Evolutionary conservation across 257 asterid species (phyloP).

Genomic region (Ehretia macrophylla): DNA sequence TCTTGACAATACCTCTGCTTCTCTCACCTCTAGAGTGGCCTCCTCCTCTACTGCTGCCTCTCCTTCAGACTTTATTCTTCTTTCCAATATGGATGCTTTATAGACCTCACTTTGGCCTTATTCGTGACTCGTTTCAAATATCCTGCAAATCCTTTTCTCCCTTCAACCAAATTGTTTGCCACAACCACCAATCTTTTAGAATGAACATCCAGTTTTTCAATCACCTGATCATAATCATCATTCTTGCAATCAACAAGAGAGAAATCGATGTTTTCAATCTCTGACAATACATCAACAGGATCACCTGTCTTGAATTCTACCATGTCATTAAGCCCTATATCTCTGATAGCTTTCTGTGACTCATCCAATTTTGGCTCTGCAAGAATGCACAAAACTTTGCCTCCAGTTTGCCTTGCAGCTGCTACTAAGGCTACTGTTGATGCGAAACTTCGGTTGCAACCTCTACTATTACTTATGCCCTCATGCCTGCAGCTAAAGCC

Average conservation of each 20-base stretch:
- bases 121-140: slow-evolving; percentile 38
- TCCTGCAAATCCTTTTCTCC: slow-evolving; percentile 36
- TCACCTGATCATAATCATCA: no score
- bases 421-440: slow-evolving; percentile 58
- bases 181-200: slow-evolving; percentile 51
- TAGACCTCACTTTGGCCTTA: slow-evolving; percentile 28
- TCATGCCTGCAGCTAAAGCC: slow-evolving; percentile 53
- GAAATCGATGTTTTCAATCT: no score
- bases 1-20: slow-evolving; percentile 19
- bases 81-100: no score
- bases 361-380: no score
- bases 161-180: slow-evolving; percentile 49
- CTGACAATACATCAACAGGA: no score
- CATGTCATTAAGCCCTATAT: no score
- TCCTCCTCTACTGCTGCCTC: slow-evolving; percentile 23
- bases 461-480: slow-evolving; percentile 52
- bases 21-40: slow-evolving; percentile 30
- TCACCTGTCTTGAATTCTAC: no score
- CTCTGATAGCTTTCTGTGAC: no score
- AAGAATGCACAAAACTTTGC: slow-evolving; percentile 47
- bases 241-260: no score
- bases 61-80: no score
- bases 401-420: slow-evolving; percentile 53
- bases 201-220: no score
- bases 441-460: slow-evolving; percentile 44